Conservation (phyloP, 2,329 filamentous ascomycete genomes). For the Hypoxylon sp. region DNA sequence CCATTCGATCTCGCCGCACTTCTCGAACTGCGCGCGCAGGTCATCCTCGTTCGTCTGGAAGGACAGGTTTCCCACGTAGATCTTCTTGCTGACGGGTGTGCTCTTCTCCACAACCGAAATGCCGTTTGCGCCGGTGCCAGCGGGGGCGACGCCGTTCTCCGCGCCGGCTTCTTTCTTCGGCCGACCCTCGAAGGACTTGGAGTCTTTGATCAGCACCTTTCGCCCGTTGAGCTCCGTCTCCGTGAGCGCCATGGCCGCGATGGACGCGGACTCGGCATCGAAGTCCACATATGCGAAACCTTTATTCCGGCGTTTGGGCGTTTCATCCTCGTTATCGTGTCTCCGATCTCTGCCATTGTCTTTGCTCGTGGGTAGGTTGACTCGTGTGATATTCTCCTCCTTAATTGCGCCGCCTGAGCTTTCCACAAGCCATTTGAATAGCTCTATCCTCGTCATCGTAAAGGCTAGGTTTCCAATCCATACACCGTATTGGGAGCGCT, state of each 20-base stretch:
- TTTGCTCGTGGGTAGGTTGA: constrained; percentile 78
- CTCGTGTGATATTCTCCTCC: constrained; percentile 78
- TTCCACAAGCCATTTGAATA: constrained; percentile 82
- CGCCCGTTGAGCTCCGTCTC: constrained; percentile 81
- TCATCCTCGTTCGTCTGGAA: constrained; percentile 85
- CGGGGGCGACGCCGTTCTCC: constrained; percentile 46
- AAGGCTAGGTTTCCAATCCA: constrained; percentile 98
- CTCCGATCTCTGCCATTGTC: constrained; percentile 40
- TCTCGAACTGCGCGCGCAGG: constrained; percentile 80
- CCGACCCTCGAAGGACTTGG: constrained; percentile 89
- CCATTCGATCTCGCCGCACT: constrained; percentile 83
- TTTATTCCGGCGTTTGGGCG: constrained; percentile 70
- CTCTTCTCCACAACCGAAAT: constrained; percentile 49
- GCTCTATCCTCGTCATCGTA: constrained; percentile 74
- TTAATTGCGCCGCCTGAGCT: constrained; percentile 72
- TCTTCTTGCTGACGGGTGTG: constrained; percentile 70
- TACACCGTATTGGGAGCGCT: constrained; percentile 82
- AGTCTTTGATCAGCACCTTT: constrained; percentile 90
- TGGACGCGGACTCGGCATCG: constrained; percentile 70
- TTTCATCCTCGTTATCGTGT: constrained; percentile 31
- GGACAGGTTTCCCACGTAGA: constrained; percentile 91
- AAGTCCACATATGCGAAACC: constrained; percentile 99
- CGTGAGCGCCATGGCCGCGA: constrained; percentile 84
- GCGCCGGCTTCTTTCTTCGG: constrained; percentile 67
- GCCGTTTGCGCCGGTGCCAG: constrained; percentile 38